phyloP scores from a whole-genome alignment of 192 early-diverging fungal species.

The Coemansia sp. region DNA sequence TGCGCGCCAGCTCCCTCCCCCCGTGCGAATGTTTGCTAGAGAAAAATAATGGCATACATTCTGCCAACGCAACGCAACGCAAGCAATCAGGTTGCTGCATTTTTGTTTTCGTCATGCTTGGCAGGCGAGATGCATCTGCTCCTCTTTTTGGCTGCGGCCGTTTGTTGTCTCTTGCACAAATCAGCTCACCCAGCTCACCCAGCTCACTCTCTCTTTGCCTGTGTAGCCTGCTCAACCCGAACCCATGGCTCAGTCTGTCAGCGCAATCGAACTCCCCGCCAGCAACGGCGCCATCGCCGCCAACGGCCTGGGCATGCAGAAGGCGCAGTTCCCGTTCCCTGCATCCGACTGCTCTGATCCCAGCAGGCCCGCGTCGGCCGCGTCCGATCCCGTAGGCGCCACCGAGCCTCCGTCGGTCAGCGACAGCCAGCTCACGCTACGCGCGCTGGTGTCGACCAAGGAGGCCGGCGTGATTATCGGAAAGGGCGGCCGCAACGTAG shows the following conservation, averaged over 20 bases:
- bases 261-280: slow-evolving; percentile 11
- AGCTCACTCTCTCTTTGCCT: too few relatives aligned
- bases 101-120: not conserved
- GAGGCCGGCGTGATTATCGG: slow-evolving; percentile 93
- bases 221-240: slow-evolving; percentile 3
- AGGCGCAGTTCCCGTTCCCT: slow-evolving; percentile 35
- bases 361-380: slow-evolving; percentile 15
- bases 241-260: slow-evolving; percentile 33
- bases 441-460: slow-evolving; percentile 89
- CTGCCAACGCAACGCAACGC: too few relatives aligned
- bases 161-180: not conserved
- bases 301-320: slow-evolving; percentile 6
- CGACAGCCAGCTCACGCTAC: slow-evolving; percentile 71
- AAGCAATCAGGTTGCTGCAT: not conserved
- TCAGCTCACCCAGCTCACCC: not conserved
- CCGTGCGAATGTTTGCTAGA: not conserved
- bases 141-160: not conserved
- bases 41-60: not conserved
- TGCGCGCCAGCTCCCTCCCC: not conserved
- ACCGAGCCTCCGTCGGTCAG: slow-evolving; percentile 35
- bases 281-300: slow-evolving; percentile 11
- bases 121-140: not conserved
- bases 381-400: slow-evolving; percentile 11
- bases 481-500: slow-evolving; percentile 86
- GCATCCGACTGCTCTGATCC: slow-evolving; percentile 19